Evolutionary conservation across 331 rosid genomes (phyloP).

Genomic region (Quercus tomentella): DNA sequence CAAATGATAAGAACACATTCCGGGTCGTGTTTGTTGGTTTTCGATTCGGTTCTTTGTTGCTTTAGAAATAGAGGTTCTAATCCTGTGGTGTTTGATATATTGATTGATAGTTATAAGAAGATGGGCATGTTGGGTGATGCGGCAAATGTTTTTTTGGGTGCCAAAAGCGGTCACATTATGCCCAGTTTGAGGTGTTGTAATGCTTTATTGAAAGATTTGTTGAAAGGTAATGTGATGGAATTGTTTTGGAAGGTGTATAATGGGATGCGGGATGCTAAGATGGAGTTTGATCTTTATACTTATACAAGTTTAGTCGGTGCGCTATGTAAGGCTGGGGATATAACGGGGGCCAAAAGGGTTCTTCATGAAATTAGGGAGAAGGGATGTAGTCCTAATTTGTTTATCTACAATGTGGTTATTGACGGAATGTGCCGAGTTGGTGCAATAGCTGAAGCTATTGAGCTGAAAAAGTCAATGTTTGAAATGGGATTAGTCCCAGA

Average conservation of each 20-base stretch:
- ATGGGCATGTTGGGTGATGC: background rate
- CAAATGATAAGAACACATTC: too few relatives aligned
- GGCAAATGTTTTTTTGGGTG: background rate
- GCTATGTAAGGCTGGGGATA: background rate
- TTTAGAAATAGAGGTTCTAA: background rate
- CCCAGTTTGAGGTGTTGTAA: background rate
- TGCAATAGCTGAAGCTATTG: background rate
- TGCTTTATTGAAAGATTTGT: background rate
- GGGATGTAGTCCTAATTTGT: background rate
- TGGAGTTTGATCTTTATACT: background rate
- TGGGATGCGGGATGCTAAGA: background rate
- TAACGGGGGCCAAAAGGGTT: background rate
- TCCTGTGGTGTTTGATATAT: background rate
- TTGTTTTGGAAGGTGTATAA: background rate
- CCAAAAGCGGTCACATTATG: background rate
- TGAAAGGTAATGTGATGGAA: background rate
- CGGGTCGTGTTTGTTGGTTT: too few relatives aligned
- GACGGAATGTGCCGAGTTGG: background rate
- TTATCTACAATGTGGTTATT: background rate
- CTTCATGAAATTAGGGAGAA: background rate
- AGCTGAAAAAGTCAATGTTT: background rate
- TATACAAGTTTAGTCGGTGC: background rate
- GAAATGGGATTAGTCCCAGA: too few relatives aligned
- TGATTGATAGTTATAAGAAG: background rate
- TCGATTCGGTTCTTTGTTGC: background rate